These are phyloP conservation scores for Phytophthora nicotianae DNA, from an alignment of 352 stramenopile species.

Conservation along the genomic window DNA sequence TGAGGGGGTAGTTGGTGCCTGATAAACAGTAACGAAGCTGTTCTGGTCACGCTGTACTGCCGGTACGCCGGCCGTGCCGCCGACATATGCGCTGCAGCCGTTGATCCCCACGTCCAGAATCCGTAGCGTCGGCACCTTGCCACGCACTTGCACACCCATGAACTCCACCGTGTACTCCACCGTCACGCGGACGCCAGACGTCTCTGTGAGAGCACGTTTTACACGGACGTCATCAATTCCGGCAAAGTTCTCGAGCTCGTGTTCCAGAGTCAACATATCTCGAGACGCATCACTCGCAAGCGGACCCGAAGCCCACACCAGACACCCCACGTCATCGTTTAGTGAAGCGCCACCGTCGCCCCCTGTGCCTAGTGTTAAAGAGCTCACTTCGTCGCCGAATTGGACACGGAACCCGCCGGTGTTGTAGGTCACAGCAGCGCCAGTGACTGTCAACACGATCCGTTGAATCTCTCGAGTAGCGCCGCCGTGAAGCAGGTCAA, in stretches of 20 bases:
- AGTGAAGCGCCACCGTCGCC: conserved; percentile 69
- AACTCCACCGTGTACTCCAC: conserved; percentile 95
- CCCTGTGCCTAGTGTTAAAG: conserved; percentile 69
- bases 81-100: conserved; percentile 84
- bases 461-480: conserved; percentile 75
- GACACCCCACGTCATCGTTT: conserved; percentile 78
- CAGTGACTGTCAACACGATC: conserved; percentile 49
- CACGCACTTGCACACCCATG: conserved; percentile 87
- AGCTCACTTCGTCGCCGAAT: conserved; percentile 91
- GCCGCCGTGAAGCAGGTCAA: conserved; percentile 39
- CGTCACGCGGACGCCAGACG: conserved; percentile 37
- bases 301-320: conserved; percentile 74
- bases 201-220: conserved; percentile 48
- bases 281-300: conserved; percentile 38
- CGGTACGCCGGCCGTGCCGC: conserved; percentile 32
- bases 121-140: conserved; percentile 82
- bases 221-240: conserved; percentile 81
- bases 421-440: conserved; percentile 47
- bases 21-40: conserved; percentile 82
- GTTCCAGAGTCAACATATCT: conserved; percentile 63
- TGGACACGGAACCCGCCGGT: conserved; percentile 88
- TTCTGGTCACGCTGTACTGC: conserved; percentile 18
- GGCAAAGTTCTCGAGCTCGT: conserved; percentile 67
- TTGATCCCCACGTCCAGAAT: conserved; percentile 93
- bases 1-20: conserved; percentile 86